Conservation (phyloP, 2,329 filamentous ascomycete genomes). For the Cryphonectria radicalis region DNA sequence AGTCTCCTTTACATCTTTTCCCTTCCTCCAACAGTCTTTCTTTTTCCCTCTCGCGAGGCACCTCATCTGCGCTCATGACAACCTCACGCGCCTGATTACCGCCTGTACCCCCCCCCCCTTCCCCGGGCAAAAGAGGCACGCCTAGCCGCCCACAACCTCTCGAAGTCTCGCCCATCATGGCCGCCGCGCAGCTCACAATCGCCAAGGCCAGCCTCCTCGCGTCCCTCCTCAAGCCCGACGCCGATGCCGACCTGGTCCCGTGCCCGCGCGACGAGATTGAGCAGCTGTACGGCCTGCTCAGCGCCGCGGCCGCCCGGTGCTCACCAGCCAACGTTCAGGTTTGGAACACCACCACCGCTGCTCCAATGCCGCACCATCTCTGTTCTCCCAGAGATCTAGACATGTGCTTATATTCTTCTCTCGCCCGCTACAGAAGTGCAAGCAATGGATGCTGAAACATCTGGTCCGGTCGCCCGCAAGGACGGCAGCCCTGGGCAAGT, state of each 20-base stretch:
- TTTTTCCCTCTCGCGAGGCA: background rate
- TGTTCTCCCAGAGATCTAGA: conserved; percentile 41
- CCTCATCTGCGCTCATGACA: background rate
- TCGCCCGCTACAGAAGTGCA: conserved; percentile 72
- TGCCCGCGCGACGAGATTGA: conserved; percentile 72
- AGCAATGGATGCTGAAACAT: conserved; percentile 79
- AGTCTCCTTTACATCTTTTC: background rate
- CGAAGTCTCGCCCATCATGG: conserved; percentile 49
- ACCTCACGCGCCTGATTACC: background rate
- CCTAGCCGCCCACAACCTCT: background rate
- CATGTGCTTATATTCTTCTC: conserved; percentile 38
- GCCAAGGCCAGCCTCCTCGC: conserved; percentile 80
- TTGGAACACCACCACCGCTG: conserved; percentile 55
- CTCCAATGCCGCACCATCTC: conserved; percentile 33
- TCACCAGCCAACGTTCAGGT: conserved; percentile 86
- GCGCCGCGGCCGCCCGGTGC: conserved; percentile 70
- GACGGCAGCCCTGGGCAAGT: conserved; percentile 72
- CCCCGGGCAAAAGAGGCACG: background rate
- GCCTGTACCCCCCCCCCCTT: background rate
- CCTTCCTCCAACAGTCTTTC: too few relatives aligned
- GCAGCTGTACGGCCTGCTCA: conserved; percentile 68
- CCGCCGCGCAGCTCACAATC: conserved; percentile 73
- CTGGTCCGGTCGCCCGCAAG: conserved; percentile 70
- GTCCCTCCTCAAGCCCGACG: conserved; percentile 74
- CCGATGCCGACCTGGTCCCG: conserved; percentile 49